Conservation (phyloP, 129 eudicot species). For the Oenanthe sinensis region DNA sequence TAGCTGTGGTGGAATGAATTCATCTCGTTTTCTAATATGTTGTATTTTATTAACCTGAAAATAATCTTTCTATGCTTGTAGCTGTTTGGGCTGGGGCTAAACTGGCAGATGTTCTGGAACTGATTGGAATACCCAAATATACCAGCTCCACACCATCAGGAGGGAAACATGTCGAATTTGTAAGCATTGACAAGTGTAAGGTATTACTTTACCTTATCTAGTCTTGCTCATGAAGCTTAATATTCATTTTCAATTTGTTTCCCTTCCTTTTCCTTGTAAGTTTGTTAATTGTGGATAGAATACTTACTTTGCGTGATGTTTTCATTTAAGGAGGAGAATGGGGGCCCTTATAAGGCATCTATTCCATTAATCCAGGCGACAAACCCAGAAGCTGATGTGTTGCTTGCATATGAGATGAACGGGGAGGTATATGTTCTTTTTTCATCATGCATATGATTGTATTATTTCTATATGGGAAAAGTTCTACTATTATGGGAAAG, state of each 20-base stretch:
- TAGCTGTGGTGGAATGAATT: neutral
- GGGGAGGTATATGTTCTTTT: conserved; percentile 59
- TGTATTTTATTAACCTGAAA: neutral
- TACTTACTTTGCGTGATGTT: conserved; percentile 5
- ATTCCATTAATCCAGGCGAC: conserved; percentile 87
- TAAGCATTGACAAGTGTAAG: conserved; percentile 93
- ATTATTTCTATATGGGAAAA: neutral
- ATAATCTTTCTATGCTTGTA: conserved; percentile 21
- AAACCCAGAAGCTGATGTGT: conserved; percentile 90
- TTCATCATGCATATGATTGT: neutral
- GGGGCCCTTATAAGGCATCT: conserved; percentile 96
- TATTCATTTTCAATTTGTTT: neutral
- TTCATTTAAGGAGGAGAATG: conserved; percentile 71
- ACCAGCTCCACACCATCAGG: conserved; percentile 57
- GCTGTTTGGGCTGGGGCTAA: conserved; percentile 98
- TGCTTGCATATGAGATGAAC: conserved; percentile 96
- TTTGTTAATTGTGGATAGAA: neutral
- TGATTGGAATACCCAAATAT: conserved; percentile 60
- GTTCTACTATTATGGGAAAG: too few species aligned
- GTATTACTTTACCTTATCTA: conserved; percentile 23
- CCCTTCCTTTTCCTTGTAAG: neutral
- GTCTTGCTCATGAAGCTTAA: conserved; percentile 13
- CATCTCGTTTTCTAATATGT: neutral
- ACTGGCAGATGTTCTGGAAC: conserved; percentile 92
- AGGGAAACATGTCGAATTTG: conserved; percentile 94